These are phyloP conservation scores for Cordyceps pruinosa DNA, from an alignment of 2,329 filamentous ascomycete species.

Conservation along the genomic window DNA sequence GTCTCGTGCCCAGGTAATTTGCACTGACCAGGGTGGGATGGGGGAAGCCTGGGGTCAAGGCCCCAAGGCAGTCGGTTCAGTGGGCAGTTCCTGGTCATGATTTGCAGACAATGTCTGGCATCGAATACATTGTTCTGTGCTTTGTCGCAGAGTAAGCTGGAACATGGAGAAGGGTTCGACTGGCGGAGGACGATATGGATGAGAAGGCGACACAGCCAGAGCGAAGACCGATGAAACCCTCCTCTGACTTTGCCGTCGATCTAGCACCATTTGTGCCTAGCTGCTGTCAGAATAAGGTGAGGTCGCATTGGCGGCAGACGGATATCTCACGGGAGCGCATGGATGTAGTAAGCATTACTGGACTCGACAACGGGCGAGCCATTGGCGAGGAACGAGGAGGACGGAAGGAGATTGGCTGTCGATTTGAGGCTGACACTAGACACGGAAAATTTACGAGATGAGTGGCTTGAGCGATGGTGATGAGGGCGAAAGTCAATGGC, in stretches of 20 bases:
- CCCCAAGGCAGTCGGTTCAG: not conserved
- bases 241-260: slow-evolving; percentile 3
- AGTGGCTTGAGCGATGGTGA: not conserved
- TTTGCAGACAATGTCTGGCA: not conserved
- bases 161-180: not conserved
- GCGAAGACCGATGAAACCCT: slow-evolving; percentile 1
- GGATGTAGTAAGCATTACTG: slow-evolving; percentile 12
- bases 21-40: not conserved
- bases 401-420: not conserved
- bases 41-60: slow-evolving; percentile 6
- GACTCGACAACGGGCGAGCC: not conserved
- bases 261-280: slow-evolving; percentile 4
- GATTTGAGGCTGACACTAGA: slow-evolving; percentile 1
- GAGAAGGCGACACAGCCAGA: not conserved
- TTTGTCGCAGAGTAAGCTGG: not conserved
- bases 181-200: not conserved
- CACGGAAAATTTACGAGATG: not conserved
- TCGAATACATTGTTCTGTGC: not conserved
- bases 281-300: slow-evolving; percentile 11
- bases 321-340: slow-evolving; percentile 12
- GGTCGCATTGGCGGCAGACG: slow-evolving; percentile 12
- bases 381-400: not conserved
- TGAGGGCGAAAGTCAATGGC: not conserved
- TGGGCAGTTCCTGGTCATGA: not conserved
- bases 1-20: slow-evolving; percentile 6